Evolutionary conservation across 2,329 filamentous ascomycete species (phyloP), one percentile per base, ranked within the genome.

Genomic region (Leptoxyphium fumago): DNA sequence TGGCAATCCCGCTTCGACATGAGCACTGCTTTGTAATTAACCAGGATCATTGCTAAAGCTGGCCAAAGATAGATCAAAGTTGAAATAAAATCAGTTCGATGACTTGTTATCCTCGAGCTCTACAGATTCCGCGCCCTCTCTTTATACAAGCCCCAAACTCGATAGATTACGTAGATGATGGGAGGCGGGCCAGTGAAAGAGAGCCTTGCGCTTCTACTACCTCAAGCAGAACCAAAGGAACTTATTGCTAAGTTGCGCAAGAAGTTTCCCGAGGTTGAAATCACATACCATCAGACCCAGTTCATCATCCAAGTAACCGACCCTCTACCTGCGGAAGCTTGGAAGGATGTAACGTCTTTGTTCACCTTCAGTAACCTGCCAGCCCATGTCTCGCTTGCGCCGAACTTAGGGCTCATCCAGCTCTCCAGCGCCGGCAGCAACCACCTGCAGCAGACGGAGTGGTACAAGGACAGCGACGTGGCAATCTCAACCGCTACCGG

Each of bases 371-470:
- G 55, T 48, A 62, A 63, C 45, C 61, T 74, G 9, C 72, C 72
- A 1, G 48, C 60, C 1, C 49, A 52, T 5, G 45, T 52, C 15
- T 53, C 61, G 10, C 55, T 55, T 10, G 58, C 61, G 2, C 66
- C 67, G 2, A 57, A 64, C 2, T 57, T 67, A 26, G 56, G 71
- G 48, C 56, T 75, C 41, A 68, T 79, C 42, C 76, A 79, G 45
- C 67, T 75, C 47, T 65, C 73, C 50, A 74, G 71, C 9, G 75
- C 76, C 7, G 76, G 76, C 2, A 66, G 71, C 40, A 75, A 79
- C 52, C 70, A 73, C 45, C 54, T 76, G 17, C 54, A 68, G 32
- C 54, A 66, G n/a, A 61, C 71, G 44, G 73, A 74, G 0, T 66
- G 78, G 36, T 69, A 74, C 48, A 72, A 61, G 6, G 60, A 70